phyloP scores from a whole-genome alignment of 208 protist genomes.

The Trypanosoma grayi region DNA sequence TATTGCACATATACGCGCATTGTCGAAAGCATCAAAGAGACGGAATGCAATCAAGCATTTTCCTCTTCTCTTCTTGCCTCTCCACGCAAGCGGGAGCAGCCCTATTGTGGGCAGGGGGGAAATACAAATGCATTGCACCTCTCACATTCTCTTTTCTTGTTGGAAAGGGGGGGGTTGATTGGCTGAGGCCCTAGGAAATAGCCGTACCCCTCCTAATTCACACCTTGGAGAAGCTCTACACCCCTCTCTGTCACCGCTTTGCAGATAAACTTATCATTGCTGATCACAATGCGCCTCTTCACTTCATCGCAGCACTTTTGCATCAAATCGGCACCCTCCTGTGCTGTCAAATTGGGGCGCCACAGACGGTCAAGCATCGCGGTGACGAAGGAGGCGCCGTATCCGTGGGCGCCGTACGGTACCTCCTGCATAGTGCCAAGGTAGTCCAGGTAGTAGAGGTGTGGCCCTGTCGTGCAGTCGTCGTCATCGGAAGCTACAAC shows the following conservation, averaged over 20 bases:
- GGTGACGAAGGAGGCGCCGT: slow-evolving; percentile 89
- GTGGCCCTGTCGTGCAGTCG: slow-evolving; percentile 47
- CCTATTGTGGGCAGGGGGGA: too few relatives aligned
- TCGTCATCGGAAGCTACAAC: slow-evolving; percentile 66
- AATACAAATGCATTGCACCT: neutral
- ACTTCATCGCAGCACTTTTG: slow-evolving; percentile 94
- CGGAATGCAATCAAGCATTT: too few relatives aligned
- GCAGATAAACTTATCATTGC: slow-evolving; percentile 86
- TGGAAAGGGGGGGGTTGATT: too few relatives aligned
- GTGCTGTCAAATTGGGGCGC: slow-evolving; percentile 85
- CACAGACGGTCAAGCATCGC: slow-evolving; percentile 90
- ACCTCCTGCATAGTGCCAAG: slow-evolving; percentile 90
- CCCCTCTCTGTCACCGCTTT: slow-evolving; percentile 91
- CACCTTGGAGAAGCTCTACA: slow-evolving; percentile 64
- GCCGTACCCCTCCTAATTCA: slow-evolving; percentile 35
- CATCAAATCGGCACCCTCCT: slow-evolving; percentile 92
- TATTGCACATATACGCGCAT: neutral
- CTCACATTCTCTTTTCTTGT: neutral
- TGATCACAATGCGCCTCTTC: slow-evolving; percentile 87
- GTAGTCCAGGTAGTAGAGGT: slow-evolving; percentile 96
- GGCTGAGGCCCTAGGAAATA: too few relatives aligned
- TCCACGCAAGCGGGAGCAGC: too few relatives aligned
- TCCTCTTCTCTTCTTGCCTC: too few relatives aligned
- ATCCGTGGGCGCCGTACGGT: slow-evolving; percentile 93
- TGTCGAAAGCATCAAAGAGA: too few relatives aligned